Conservation (phyloP, 2,329 filamentous ascomycete genomes). For the Phoma sp. region DNA sequence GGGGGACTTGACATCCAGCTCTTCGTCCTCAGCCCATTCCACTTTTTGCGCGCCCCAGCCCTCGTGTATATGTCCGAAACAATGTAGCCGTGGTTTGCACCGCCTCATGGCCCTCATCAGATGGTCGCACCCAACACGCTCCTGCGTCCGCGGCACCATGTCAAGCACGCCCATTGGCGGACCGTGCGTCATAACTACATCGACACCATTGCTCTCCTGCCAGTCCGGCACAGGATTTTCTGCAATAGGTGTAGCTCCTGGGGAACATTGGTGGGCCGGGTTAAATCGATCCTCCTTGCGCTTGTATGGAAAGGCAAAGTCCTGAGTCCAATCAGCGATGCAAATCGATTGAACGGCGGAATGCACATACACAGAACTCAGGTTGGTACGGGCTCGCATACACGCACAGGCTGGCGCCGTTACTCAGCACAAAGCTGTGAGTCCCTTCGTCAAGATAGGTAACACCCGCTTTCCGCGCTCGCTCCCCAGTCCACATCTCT, state of each 20-base stretch:
- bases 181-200: conserved; percentile 67
- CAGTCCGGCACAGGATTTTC: conserved; percentile 53
- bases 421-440: conserved; percentile 54
- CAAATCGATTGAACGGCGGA: not conserved
- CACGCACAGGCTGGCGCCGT: conserved; percentile 56
- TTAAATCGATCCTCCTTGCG: conserved; percentile 61
- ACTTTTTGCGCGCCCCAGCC: conserved; percentile 50
- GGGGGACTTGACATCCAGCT: conserved; percentile 22
- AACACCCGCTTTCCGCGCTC: conserved; percentile 55
- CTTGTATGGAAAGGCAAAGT: conserved; percentile 62
- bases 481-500: conserved; percentile 55
- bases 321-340: not conserved
- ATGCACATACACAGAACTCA: conserved; percentile 53
- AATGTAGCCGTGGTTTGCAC: conserved; percentile 61
- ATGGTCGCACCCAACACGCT: conserved; percentile 61
- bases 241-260: conserved; percentile 36
- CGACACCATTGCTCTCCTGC: conserved; percentile 45
- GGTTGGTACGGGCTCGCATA: conserved; percentile 63
- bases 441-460: conserved; percentile 63
- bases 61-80: conserved; percentile 69
- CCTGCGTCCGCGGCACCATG: conserved; percentile 26
- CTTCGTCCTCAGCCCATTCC: conserved; percentile 42
- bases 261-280: conserved; percentile 35
- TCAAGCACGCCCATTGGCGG: conserved; percentile 62
- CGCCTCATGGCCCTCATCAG: conserved; percentile 59